These are phyloP conservation scores for Fusarium tanahbumbuense DNA, from an alignment of 2,329 filamentous ascomycete genomes.

Conservation along the genomic window DNA sequence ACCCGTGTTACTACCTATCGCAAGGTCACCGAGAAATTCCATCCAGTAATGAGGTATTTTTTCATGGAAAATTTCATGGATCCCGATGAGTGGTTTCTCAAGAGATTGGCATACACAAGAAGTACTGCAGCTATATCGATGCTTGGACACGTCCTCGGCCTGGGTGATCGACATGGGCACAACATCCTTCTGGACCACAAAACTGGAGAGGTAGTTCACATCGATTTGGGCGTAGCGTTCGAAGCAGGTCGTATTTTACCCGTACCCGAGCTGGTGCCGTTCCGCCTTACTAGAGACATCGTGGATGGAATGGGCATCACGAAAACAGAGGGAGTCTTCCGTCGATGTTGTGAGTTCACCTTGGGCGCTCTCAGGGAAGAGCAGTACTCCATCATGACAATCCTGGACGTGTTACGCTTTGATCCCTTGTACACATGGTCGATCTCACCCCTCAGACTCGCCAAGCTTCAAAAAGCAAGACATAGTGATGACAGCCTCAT, in stretches of 20 bases:
- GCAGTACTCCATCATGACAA: slow-evolving; percentile 97
- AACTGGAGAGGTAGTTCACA: slow-evolving; percentile 94
- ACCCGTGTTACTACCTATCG: slow-evolving; percentile 80
- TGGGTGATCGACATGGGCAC: slow-evolving; percentile 95
- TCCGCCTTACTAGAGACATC: slow-evolving; percentile 92
- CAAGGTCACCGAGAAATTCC: slow-evolving; percentile 82
- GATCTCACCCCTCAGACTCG: slow-evolving; percentile 76
- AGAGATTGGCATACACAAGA: slow-evolving; percentile 88
- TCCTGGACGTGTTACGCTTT: slow-evolving; percentile 96
- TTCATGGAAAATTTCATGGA: slow-evolving; percentile 95
- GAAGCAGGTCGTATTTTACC: slow-evolving; percentile 96
- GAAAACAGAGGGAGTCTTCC: slow-evolving; percentile 94
- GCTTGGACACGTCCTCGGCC: slow-evolving; percentile 89
- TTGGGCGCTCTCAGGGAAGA: slow-evolving; percentile 95
- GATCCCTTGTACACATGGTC: slow-evolving; percentile 98
- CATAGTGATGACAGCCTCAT: slow-evolving; percentile 58
- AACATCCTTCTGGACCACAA: slow-evolving; percentile 94
- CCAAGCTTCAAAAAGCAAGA: slow-evolving; percentile 72
- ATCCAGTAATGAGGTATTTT: slow-evolving; percentile 95
- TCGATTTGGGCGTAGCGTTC: slow-evolving; percentile 96
- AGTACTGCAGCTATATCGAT: slow-evolving; percentile 96
- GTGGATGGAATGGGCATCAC: slow-evolving; percentile 98
- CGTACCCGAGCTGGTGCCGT: slow-evolving; percentile 94
- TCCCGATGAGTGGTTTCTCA: slow-evolving; percentile 95
- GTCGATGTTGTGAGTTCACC: slow-evolving; percentile 98